These are phyloP conservation scores for Eimeria zaria DNA, from an alignment of 169 alveolate genomes.

Conservation along the genomic window DNA sequence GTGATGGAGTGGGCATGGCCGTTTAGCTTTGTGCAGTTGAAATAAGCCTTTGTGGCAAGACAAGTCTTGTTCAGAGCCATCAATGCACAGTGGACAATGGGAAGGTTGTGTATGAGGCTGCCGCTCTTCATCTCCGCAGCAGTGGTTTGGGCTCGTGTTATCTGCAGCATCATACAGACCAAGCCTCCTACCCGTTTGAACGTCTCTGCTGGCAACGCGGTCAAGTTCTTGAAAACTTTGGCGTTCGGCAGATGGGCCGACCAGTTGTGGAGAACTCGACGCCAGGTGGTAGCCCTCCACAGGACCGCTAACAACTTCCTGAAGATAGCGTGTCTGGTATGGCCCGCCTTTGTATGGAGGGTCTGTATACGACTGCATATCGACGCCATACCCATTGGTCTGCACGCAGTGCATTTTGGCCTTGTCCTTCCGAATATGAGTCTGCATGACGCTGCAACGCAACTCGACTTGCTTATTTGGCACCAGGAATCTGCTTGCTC, in stretches of 20 bases:
- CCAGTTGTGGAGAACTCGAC: neutral
- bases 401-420: slow-evolving; percentile 2
- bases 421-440: neutral
- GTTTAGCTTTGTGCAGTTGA: neutral
- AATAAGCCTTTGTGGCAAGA: neutral
- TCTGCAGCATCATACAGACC: neutral
- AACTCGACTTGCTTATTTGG: neutral
- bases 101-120: neutral
- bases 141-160: neutral
- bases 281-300: neutral
- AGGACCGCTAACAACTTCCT: neutral
- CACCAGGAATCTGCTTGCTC: neutral
- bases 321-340: neutral
- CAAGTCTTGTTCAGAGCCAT: neutral
- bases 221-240: neutral
- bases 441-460: neutral
- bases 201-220: neutral
- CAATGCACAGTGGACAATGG: neutral
- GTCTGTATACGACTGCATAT: neutral
- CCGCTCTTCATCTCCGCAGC: neutral
- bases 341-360: neutral
- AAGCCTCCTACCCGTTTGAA: neutral
- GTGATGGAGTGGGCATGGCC: neutral
- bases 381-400: neutral
- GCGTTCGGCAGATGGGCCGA: neutral